Base-by-base conservation (phyloP, 108 stramenopile species). In the Aurantiochytrium sp. region DNA sequence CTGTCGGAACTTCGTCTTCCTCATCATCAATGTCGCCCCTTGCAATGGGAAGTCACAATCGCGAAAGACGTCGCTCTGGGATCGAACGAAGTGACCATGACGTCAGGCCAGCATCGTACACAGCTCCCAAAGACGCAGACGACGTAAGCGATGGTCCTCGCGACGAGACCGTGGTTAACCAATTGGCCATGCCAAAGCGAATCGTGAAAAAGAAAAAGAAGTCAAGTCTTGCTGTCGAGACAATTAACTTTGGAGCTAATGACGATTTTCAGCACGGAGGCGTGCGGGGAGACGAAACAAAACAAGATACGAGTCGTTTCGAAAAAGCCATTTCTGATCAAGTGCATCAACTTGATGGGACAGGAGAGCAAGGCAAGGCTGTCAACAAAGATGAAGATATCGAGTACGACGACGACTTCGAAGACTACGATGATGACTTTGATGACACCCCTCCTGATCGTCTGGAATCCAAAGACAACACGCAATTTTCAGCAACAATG, bases 331-430 rank as follows among this genome's bases (percentile, higher is more conserved):
- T 0, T 57, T 3, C 14, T 8, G 16, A 57, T 57, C 55, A 14
- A 8, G 55, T 57, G 55, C 16, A 57, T 4, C 64, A 23, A 19
- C 59, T n/a, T 2, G 21, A 59, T 28, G 64, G 35, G 76, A 6
- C 76, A 53, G 51, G 28, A 12, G 76, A 83, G 6, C 43, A 83
- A 0, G 51, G 28, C 2, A 16, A 10, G 14, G 2, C 3, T 53
- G 64, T n/a, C 10, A n/a, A 8, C 42, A 10, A 69, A 14, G 64
- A 14, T 69, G 64, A 69, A 1, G 64, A 69, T 42, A 45, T 83
- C 28, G 76, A 83, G 51, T 83, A 83, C 51, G 51, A 6, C 45
- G 76, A 83, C 28, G 76, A 83, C 76, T 83, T 83, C 49, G 76
- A 83, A 12, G 76, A 83, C 51, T 14, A 18, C 64, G 64, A 69